Base-by-base conservation (phyloP, 768 basidiomycete species). In the Podaxis sp. region DNA sequence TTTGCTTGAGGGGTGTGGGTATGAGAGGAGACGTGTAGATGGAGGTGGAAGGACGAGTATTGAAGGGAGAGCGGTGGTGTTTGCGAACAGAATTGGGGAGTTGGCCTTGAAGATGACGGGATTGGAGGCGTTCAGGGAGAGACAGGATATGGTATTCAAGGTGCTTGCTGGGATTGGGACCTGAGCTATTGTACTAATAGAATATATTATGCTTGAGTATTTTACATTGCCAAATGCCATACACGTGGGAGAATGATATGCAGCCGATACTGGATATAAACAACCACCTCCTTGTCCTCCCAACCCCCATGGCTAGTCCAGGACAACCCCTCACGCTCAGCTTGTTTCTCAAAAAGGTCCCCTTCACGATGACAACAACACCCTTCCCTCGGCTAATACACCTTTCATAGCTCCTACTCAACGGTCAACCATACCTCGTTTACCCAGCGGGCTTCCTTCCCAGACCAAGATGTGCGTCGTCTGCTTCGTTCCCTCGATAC, bases 1-100 rank as follows among this genome's bases (percentile, higher is more conserved):
- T 66, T 69, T 92, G 40, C 81, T 85, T 65, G 70, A 75, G 46
- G 90, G 91, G 14, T 21, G 47, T 48, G 87, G 84, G 2, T 76
- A 74, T 61, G 71, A 73, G 21, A 61, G 65, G 57, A 74, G 62
- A 69, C 71, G 66, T 38, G 50, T 61, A 48, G 71, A 71, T 54
- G 66, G 64, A 14, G 67, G 72, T 60, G 74, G 74, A 62, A 73
- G 79, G 65, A 70, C 79, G 68, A 90, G 85, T 61, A 73, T 83
- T 0, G 81, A 88, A 61, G 90, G 88, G 2, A 73, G 82, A 10
- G 85, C 87, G 6, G 83, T 91, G 59, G 76, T 83, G 47, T 88
- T 95, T 69, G 81, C 88, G 27, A 94, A 93, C 69, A 72, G 89
- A 59, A 82, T 94, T 54, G 93, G 92, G 70, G 82, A 79, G 21